A percentile compares a stretch with the other conserved stretches of the same genome.
These are phyloP conservation scores for Crithidia thermophila DNA, from an alignment of 208 protist species.

Conservation along the genomic window DNA sequence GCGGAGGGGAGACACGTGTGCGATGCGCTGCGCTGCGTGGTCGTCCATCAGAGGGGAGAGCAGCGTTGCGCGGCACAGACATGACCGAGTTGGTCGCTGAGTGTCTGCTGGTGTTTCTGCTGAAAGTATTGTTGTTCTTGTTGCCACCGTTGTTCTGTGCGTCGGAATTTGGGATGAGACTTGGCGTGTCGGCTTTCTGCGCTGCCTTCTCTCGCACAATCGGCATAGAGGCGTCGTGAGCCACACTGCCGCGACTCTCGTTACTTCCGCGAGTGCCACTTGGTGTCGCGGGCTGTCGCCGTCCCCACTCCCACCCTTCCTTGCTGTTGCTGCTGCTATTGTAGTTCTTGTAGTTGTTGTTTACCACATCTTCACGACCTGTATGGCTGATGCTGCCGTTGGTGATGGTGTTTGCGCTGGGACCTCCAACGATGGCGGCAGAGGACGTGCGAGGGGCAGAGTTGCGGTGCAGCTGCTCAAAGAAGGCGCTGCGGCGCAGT, in stretches of 20 bases:
- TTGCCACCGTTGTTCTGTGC: too few species aligned
- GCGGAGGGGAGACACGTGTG: too few species aligned
- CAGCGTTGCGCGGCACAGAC: too few species aligned
- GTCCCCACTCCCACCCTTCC: constrained; percentile 12
- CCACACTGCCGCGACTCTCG: neutral
- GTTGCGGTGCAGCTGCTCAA: constrained; percentile 6
- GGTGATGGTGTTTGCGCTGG: neutral
- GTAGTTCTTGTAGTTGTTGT: neutral
- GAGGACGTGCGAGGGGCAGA: neutral
- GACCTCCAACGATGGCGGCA: neutral
- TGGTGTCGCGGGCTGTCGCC: neutral
- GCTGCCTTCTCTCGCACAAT: neutral
- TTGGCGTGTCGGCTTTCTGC: neutral
- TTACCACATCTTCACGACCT: too few species aligned
- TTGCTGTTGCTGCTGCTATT: neutral
- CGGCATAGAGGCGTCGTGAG: too few species aligned
- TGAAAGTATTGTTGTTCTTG: too few species aligned
- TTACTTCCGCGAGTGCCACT: constrained; percentile 5
- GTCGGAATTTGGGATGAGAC: constrained; percentile 9
- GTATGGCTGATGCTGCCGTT: too few species aligned
- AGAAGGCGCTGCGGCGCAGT: constrained; percentile 26
- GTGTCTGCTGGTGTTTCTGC: neutral
- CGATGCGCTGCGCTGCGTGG: too few species aligned
- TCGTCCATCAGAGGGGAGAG: too few species aligned
- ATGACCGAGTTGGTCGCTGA: too few species aligned